Evolutionary conservation across 2,329 filamentous ascomycete genomes (phyloP).

Genomic region (Penicillium hordei): DNA sequence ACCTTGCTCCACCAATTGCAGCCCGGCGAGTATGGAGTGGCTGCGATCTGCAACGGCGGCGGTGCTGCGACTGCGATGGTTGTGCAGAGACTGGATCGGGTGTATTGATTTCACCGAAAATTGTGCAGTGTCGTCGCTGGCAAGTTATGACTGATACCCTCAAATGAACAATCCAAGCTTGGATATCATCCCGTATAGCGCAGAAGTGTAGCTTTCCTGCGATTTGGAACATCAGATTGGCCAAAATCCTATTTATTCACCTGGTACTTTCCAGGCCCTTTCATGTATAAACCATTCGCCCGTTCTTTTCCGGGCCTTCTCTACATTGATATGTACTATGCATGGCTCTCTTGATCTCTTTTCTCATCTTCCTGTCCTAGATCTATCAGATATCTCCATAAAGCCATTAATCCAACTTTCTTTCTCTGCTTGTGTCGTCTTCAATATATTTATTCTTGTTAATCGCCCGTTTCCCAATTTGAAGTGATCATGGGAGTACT

Average conservation of each 20-base stretch:
- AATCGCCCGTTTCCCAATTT: background rate
- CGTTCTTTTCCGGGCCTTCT: background rate
- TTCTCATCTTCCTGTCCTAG: no score
- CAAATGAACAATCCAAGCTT: background rate
- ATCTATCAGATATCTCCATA: background rate
- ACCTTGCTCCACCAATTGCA: constrained; percentile 89
- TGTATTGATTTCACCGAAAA: constrained; percentile 33
- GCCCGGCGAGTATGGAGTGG: constrained; percentile 89
- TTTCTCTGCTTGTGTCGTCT: background rate
- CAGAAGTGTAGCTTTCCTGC: background rate
- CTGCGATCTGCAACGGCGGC: constrained; percentile 95
- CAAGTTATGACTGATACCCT: constrained; percentile 15
- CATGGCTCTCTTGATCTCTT: background rate
- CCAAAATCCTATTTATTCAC: background rate
- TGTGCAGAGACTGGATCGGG: constrained; percentile 72
- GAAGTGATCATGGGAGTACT: background rate
- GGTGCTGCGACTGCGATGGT: constrained; percentile 89
- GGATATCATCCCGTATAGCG: background rate
- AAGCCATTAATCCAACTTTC: no score
- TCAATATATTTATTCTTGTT: no score
- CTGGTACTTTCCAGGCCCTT: background rate
- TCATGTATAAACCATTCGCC: background rate
- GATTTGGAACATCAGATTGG: background rate
- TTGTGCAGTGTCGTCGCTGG: background rate
- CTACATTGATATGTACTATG: no score